These are phyloP conservation scores for Conticribra guillardii DNA, from an alignment of 108 stramenopile species.

Conservation along the genomic window DNA sequence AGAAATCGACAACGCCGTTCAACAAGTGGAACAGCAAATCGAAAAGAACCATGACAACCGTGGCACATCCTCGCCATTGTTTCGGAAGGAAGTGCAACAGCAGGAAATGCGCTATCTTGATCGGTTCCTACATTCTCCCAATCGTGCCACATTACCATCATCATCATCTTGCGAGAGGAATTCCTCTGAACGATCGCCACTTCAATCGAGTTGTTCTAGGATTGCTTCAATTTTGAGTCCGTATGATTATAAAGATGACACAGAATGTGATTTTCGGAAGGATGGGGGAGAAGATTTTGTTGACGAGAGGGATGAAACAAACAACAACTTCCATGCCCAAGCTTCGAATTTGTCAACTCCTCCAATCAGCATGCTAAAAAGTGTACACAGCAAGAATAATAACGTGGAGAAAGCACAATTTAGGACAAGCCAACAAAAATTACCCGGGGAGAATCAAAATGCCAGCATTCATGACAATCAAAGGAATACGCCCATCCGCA, in stretches of 20 bases:
- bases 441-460: no score
- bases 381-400: no score
- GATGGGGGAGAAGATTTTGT: neutral
- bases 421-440: no score
- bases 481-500: no score
- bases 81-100: slow-evolving; percentile 8
- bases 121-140: slow-evolving; percentile 3
- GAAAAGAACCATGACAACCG: neutral
- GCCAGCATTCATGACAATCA: no score
- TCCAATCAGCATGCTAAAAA: no score
- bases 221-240: neutral
- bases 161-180: neutral
- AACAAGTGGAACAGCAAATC: neutral
- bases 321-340: neutral
- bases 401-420: no score
- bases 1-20: neutral
- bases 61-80: slow-evolving; percentile 2
- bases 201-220: neutral
- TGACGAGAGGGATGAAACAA: no score
- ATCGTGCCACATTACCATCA: neutral
- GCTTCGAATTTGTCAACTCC: no score
- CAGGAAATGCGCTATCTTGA: slow-evolving; percentile 24
- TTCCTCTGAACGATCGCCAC: neutral
- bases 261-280: neutral
- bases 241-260: neutral